Conservation (phyloP, 768 basidiomycete genomes). For the Boletus bicolor region DNA sequence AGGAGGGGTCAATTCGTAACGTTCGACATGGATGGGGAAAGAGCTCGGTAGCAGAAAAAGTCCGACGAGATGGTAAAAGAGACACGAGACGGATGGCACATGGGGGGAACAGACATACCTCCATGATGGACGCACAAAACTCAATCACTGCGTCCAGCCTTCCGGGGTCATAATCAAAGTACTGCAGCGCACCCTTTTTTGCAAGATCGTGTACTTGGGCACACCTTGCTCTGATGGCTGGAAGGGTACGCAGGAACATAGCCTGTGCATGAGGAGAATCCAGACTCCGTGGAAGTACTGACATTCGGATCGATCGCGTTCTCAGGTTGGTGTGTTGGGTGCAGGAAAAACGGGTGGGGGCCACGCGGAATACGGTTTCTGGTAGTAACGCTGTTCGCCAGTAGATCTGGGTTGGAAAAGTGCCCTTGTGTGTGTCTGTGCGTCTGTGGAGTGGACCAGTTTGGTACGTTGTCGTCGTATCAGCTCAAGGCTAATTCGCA, state of each 20-base stretch:
- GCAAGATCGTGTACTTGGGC: slow-evolving; percentile 75
- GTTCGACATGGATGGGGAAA: slow-evolving; percentile 5
- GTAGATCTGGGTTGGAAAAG: neutral
- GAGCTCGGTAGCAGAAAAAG: neutral
- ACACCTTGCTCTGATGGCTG: slow-evolving; percentile 89
- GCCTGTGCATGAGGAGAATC: slow-evolving; percentile 32
- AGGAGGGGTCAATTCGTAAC: neutral
- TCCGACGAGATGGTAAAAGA: neutral
- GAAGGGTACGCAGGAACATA: slow-evolving; percentile 77
- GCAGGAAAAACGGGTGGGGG: neutral
- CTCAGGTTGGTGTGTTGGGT: neutral
- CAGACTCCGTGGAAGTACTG: slow-evolving; percentile 4
- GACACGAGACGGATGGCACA: neutral
- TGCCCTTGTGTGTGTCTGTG: neutral
- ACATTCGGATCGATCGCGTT: slow-evolving; percentile 1
- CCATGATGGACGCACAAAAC: slow-evolving; percentile 76
- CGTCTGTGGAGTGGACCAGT: neutral
- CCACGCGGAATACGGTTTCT: slow-evolving; percentile 7
- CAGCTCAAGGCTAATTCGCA: neutral
- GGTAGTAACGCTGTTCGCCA: neutral
- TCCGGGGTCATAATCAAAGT: slow-evolving; percentile 82
- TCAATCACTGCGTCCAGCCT: slow-evolving; percentile 65
- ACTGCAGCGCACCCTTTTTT: slow-evolving; percentile 67
- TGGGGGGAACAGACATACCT: slow-evolving; percentile 42
- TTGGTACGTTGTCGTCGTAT: neutral